Evolutionary conservation across 805 yeast genomes (phyloP).

Genomic region (Diddensiella transvaalensis): DNA sequence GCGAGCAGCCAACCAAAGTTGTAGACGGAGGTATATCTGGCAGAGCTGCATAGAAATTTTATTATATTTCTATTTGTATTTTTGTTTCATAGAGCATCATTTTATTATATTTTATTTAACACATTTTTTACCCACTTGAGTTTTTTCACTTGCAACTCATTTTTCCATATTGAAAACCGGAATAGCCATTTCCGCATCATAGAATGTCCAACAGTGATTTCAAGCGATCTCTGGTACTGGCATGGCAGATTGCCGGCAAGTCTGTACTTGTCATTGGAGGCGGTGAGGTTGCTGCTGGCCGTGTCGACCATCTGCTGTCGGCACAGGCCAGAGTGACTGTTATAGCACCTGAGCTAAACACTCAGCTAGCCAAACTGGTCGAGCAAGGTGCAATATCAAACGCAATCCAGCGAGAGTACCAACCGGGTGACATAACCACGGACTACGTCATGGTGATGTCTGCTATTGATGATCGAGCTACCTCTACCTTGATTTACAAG

Average conservation of each 20-base stretch:
- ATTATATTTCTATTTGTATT: not conserved
- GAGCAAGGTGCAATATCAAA: conserved; percentile 26
- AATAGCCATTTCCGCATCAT: not conserved
- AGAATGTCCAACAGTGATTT: not conserved
- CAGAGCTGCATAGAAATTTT: conserved; percentile 48
- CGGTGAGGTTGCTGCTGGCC: conserved; percentile 60
- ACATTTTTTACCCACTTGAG: no score
- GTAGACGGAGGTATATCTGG: conserved; percentile 48
- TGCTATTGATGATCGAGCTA: conserved; percentile 67
- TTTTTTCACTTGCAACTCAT: no score
- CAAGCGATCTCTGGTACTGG: conserved; percentile 12
- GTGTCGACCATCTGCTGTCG: conserved; percentile 61
- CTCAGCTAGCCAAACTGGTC: conserved; percentile 39
- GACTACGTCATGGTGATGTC: conserved; percentile 63
- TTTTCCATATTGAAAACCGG: no score
- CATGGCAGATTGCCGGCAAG: conserved; percentile 36
- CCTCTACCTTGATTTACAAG: conserved; percentile 55
- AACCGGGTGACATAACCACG: conserved; percentile 27
- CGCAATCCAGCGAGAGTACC: conserved; percentile 9
- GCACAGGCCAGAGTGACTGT: conserved; percentile 73
- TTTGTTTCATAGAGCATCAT: conserved; percentile 1
- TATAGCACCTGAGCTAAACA: conserved; percentile 42
- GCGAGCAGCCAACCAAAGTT: conserved; percentile 53
- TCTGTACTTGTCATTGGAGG: conserved; percentile 75
- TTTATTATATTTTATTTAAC: not conserved